phyloP scores from a whole-genome alignment of 257 asterid species.

The Gentiana macrophylla region DNA sequence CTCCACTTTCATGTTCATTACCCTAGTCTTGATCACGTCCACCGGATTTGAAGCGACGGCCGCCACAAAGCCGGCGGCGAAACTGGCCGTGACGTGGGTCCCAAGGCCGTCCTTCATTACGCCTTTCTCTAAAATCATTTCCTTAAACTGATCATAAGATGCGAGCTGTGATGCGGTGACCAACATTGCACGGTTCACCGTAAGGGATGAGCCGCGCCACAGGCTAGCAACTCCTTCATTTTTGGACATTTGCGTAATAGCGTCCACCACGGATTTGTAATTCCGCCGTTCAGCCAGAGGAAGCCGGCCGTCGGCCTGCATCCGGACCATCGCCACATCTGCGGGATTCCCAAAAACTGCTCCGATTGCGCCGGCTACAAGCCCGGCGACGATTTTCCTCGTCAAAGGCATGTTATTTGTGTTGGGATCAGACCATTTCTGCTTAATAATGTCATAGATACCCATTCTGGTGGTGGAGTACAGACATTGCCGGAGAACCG shows the following conservation, averaged over 20 bases:
- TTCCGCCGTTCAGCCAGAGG: conserved; percentile 65
- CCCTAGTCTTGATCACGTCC: conserved; percentile 82
- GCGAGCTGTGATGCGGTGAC: conserved; percentile 87
- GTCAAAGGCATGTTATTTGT: conserved; percentile 41
- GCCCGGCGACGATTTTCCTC: conserved; percentile 59
- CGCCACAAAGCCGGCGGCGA: conserved; percentile 94
- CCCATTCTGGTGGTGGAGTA: conserved; percentile 96
- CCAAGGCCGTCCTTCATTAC: conserved; percentile 76
- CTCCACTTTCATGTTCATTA: conserved; percentile 90
- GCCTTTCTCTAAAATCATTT: conserved; percentile 29
- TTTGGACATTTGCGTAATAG: conserved; percentile 60
- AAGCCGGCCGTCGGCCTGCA: conserved; percentile 96
- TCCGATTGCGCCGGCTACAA: conserved; percentile 77
- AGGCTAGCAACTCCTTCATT: conserved; percentile 67
- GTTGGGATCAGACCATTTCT: conserved; percentile 59
- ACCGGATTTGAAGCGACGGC: conserved; percentile 83
- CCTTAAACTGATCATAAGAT: conserved; percentile 79
- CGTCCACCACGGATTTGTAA: conserved; percentile 80
- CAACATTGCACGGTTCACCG: conserved; percentile 90
- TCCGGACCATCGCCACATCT: conserved; percentile 89
- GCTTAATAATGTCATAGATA: conserved; percentile 59
- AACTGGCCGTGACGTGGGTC: conserved; percentile 82
- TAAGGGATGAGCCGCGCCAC: conserved; percentile 90
- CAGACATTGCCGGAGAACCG: conserved; percentile 82
- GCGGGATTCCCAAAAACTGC: conserved; percentile 95